Base-by-base conservation (phyloP, 2,329 filamentous ascomycete species). In the Dendryphion nanum region DNA sequence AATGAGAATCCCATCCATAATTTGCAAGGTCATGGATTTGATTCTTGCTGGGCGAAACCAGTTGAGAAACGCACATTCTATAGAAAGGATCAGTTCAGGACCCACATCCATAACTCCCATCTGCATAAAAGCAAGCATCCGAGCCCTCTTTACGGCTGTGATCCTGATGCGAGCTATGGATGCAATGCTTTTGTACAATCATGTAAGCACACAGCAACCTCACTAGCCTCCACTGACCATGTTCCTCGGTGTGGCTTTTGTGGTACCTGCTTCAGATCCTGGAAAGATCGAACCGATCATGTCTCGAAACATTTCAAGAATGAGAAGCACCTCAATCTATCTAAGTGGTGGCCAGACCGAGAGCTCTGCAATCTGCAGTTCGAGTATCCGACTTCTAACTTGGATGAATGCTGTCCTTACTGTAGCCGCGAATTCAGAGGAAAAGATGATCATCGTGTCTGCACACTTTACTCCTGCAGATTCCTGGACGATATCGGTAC, bases 101-200 rank as follows among this genome's bases (percentile, higher is more conserved):
- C 62, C 30, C 61, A 64, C 36, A 40, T 64, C 3, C 61, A 64
- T 32, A 59, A 63, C 23, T 5, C 6, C 18, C 35, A 32, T 24
- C 15, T 19, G 16, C 7, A 18, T 7, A 32, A 21, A 14, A 14
- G 16, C n/a, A 38, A 38, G 17, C 35, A 38, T 32, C 35, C 29
- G 12, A 12, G 21, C 10, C 29, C 35, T 5, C 5, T 6, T 13
- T 14, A 20, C 13, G 35, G 35, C 5, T 38, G 35, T 17, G 7
- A 8, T 5, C 20, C 12, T 7, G 26, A 19, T 7, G 24, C 26
- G 16, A 20, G 4, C 4, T 32, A 16, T 21, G 35, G 35, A 7
- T 38, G 35, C 17, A 23, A 6, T 20, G 35, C 18, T 20, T 21
- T 38, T 4, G 35, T 38, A 6, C n/a, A 32, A 14, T 18, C 4